phyloP scores from a whole-genome alignment of 225 moss, liverwort and hornwort species.

The Takakia lepidozioides region DNA sequence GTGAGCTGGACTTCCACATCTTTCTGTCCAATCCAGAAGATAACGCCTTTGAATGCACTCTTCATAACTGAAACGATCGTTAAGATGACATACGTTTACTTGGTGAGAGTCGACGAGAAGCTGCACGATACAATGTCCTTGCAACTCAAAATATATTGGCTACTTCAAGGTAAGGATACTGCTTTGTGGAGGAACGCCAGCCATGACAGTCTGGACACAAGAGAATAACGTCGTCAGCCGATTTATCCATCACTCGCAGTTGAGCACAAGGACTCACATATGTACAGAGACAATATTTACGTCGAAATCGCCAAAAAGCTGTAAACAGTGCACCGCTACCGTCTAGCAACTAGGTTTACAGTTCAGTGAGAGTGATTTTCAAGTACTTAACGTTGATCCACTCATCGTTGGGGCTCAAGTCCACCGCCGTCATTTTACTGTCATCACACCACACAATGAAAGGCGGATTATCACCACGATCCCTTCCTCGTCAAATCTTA shows the following conservation, averaged over 20 bases:
- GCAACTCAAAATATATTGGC: no score
- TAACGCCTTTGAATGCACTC: slow-evolving; percentile 86
- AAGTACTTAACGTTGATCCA: slow-evolving; percentile 74
- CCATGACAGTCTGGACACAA: slow-evolving; percentile 82
- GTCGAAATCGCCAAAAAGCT: not conserved
- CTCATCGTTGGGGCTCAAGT: slow-evolving; percentile 80
- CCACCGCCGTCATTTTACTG: slow-evolving; percentile 83
- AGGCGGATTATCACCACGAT: not conserved
- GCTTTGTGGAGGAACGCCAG: slow-evolving; percentile 90
- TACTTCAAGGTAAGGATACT: slow-evolving; percentile 99
- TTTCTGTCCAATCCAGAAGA: slow-evolving; percentile 98
- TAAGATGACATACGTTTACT: no score
- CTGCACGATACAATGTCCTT: not conserved
- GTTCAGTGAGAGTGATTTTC: not conserved
- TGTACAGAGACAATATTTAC: not conserved
- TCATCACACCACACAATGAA: slow-evolving; percentile 6
- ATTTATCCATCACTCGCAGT: not conserved
- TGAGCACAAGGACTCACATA: not conserved
- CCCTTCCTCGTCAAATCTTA: not conserved
- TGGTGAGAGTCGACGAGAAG: no score
- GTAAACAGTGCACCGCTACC: no score
- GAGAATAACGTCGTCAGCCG: not conserved
- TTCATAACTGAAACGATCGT: slow-evolving; percentile 84
- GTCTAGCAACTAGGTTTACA: no score
- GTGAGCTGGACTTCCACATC: slow-evolving; percentile 93